A percentile compares a stretch with the other conserved stretches of the same genome.
Conservation (phyloP, 257 asterid species). For the Plantago major region DNA sequence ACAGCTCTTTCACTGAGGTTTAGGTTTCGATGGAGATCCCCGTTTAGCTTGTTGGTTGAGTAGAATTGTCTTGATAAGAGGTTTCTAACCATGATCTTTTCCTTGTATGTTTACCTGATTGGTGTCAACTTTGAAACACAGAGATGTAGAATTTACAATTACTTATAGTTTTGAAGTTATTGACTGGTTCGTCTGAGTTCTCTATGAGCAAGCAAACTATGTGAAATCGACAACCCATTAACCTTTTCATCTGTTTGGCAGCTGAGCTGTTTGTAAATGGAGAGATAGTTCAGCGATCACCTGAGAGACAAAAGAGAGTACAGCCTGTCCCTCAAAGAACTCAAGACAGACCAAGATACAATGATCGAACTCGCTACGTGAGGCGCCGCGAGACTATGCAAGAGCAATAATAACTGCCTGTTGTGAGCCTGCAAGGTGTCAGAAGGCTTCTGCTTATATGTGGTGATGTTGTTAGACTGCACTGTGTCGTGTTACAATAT, state of each 20-base stretch:
- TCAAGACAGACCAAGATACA: constrained; percentile 89
- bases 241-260: constrained; percentile 23
- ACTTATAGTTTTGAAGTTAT: no score
- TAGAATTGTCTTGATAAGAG: no score
- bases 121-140: neutral
- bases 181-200: no score
- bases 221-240: no score
- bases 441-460: constrained; percentile 7
- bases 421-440: constrained; percentile 10
- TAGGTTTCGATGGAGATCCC: neutral
- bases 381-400: constrained; percentile 74
- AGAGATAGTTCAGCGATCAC: constrained; percentile 89
- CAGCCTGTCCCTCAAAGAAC: constrained; percentile 92
- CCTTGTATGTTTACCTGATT: neutral
- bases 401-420: neutral
- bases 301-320: constrained; percentile 93
- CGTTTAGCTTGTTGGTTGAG: neutral
- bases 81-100: neutral
- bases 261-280: constrained; percentile 90
- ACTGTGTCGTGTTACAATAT: constrained; percentile 13
- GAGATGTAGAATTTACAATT: neutral
- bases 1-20: neutral
- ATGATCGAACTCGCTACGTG: constrained; percentile 75
- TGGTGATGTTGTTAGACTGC: constrained; percentile 1
- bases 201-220: neutral